Conservation (phyloP, 176 grass and related monocot species). For the Eragrostis nindensis region DNA sequence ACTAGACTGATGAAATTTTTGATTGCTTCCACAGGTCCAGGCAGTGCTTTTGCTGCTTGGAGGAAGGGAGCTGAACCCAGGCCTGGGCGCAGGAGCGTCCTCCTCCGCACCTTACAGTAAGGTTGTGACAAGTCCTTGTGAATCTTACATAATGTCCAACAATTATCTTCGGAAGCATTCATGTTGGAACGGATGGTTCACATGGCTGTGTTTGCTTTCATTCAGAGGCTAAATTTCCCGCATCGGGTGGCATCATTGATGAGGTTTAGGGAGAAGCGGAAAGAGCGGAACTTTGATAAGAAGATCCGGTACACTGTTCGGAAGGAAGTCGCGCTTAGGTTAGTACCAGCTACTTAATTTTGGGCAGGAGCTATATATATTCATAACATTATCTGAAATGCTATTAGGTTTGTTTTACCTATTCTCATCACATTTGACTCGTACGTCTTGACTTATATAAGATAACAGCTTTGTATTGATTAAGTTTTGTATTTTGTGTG, state of each 20-base stretch:
- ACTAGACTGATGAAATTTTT: background rate
- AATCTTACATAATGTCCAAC: background rate
- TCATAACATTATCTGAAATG: conserved; percentile 3
- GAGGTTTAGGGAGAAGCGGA: conserved; percentile 98
- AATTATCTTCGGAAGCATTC: background rate
- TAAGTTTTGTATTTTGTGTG: background rate
- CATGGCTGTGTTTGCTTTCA: background rate
- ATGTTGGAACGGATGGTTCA: conserved; percentile 33
- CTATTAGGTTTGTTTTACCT: conserved; percentile 11
- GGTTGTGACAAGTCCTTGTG: conserved; percentile 47
- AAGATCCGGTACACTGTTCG: conserved; percentile 94
- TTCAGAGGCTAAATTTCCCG: conserved; percentile 88
- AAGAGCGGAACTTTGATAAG: conserved; percentile 98
- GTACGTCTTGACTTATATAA: conserved; percentile 12
- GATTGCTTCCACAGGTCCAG: conserved; percentile 67
- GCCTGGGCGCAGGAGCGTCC: conserved; percentile 44
- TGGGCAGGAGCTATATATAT: background rate
- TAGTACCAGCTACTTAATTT: conserved; percentile 31
- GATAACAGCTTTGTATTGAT: background rate
- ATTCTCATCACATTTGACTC: background rate
- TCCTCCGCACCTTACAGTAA: conserved; percentile 74
- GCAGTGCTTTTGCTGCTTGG: conserved; percentile 93
- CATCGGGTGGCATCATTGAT: conserved; percentile 94
- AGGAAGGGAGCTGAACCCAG: conserved; percentile 79
- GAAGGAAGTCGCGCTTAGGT: conserved; percentile 98